Evolutionary conservation across 1,284 basidiomycete species (phyloP), one percentile per base, ranked within the genome.

Genomic region (Fomitiporia mediterranea): DNA sequence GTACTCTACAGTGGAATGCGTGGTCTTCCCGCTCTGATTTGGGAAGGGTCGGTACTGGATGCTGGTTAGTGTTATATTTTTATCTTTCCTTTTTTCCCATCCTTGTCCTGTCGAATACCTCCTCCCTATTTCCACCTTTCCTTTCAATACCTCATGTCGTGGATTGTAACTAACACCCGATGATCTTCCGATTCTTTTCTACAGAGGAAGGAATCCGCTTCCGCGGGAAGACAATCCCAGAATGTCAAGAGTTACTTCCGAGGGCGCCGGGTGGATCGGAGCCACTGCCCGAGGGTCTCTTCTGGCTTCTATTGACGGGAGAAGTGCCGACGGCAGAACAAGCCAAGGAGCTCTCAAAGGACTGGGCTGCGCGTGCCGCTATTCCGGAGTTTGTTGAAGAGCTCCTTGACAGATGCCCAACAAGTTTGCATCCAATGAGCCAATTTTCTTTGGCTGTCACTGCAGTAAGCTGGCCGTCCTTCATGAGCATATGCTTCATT

Each of bases 21-120:
- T 67, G 93, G 94, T 67, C 79, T 90, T 46, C 87, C 88, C 55
- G 84, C 85, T 38, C 78, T 97, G 65, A 90, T 97, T 66, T 97
- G 94, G 94, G 94, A 98, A 66, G 94, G 89, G 60, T 98, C 94
- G 60, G 94, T 98, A 60, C 85, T 98, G 63, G 94, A 97, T 70
- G 81, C 94, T 60, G 85, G 87, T 86, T 55, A 59, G 78, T 70
- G n/a, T 46, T 47, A n/a, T n/a, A n/a, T n/a, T n/a, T n/a, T n/a
- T n/a, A n/a, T n/a, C n/a, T n/a, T n/a, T n/a, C n/a, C n/a, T n/a
- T n/a, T n/a, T n/a, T n/a, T n/a, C n/a, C n/a, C n/a, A n/a, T n/a
- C n/a, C n/a, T n/a, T n/a, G n/a, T n/a, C n/a, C n/a, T n/a, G n/a
- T n/a, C n/a, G n/a, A n/a, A n/a, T n/a, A n/a, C n/a, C n/a, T n/a